Evolutionary conservation across 2,329 filamentous ascomycete species (phyloP).

Genomic region (Talaromyces pinophilus): DNA sequence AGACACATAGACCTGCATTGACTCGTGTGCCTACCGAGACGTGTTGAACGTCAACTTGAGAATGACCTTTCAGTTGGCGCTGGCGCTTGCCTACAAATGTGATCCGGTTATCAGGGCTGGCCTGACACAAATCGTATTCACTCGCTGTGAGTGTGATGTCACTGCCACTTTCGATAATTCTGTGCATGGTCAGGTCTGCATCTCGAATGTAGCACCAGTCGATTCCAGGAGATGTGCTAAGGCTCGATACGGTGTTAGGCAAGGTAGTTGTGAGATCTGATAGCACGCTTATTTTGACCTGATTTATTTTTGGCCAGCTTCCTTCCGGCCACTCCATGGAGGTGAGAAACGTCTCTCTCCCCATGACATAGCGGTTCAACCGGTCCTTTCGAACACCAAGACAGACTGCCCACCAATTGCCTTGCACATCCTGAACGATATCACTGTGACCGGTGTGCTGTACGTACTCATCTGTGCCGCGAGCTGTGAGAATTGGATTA

Average conservation of each 20-base stretch:
- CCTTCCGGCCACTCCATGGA: constrained; percentile 52
- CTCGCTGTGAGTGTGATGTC: constrained; percentile 21
- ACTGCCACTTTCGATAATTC: constrained; percentile 20
- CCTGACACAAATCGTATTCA: constrained; percentile 25
- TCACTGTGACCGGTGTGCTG: constrained; percentile 61
- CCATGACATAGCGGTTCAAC: constrained; percentile 56
- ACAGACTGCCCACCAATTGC: constrained; percentile 57
- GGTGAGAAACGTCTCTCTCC: constrained; percentile 55
- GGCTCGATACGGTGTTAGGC: not conserved
- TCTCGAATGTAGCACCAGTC: constrained; percentile 33
- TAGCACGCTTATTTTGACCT: constrained; percentile 27
- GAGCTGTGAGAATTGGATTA: constrained; percentile 48
- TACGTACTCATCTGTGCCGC: constrained; percentile 42
- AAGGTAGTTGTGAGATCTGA: not conserved
- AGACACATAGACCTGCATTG: constrained; percentile 26
- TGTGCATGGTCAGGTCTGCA: constrained; percentile 27
- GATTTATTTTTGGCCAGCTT: constrained; percentile 48
- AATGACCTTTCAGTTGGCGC: constrained; percentile 26
- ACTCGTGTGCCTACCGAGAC: not conserved
- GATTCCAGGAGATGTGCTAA: constrained; percentile 24
- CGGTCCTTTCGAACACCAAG: constrained; percentile 31
- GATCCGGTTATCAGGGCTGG: constrained; percentile 24
- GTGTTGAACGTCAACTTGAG: constrained; percentile 21
- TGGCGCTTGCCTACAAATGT: constrained; percentile 34
- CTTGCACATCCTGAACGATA: constrained; percentile 54